phyloP scores from a whole-genome alignment of 2,329 filamentous ascomycete genomes.

The Tolypocladium pustulatum region DNA sequence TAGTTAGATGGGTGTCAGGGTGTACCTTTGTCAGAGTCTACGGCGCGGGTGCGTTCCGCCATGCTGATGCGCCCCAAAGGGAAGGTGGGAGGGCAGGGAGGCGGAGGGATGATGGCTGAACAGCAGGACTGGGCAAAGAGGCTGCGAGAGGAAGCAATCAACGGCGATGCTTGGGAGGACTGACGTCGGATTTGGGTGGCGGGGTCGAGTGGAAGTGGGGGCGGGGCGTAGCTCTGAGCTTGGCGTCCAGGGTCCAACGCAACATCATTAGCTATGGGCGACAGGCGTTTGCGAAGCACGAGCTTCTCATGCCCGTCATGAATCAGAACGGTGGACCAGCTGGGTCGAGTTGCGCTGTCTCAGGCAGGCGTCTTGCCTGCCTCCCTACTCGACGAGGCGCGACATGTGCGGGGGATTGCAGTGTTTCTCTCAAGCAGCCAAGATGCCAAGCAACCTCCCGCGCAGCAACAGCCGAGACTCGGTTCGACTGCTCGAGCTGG shows the following conservation, averaged over 20 bases:
- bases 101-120: neutral
- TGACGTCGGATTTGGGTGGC: constrained; percentile 1
- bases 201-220: neutral
- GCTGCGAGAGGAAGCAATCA: neutral
- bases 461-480: neutral
- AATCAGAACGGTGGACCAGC: neutral
- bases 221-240: neutral
- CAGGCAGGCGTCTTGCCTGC: neutral
- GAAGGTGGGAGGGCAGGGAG: neutral
- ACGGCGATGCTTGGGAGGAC: neutral
- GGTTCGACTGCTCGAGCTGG: neutral
- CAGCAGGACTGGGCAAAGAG: neutral
- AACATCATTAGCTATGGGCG: neutral
- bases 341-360: neutral
- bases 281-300: neutral
- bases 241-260: neutral
- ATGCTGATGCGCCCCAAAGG: constrained; percentile 4
- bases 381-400: neutral
- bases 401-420: neutral
- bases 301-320: too few relatives aligned
- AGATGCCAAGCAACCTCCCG: too few relatives aligned
- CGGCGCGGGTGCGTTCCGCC: constrained; percentile 17
- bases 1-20: neutral
- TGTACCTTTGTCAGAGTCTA: constrained; percentile 29
- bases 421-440: too few relatives aligned